Percentiles rank a stretch among this genome's conserved stretches.
Conservation (phyloP, 176 grass and related monocot genomes). For the Musa acuminata region DNA sequence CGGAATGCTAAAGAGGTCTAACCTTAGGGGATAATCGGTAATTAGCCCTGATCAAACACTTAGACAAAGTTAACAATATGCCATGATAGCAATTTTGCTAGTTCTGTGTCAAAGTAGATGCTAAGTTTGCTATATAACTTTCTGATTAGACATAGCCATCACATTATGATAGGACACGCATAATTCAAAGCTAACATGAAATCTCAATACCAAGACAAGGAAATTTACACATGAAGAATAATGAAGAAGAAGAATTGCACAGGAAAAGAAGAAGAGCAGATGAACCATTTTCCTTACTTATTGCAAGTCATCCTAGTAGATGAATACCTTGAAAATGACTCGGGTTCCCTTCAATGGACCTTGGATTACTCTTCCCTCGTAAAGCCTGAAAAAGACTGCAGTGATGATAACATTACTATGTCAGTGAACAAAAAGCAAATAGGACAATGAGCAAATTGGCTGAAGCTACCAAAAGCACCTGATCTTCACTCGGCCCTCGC, state of each 20-base stretch:
- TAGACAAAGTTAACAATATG: no score
- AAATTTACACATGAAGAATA: background rate
- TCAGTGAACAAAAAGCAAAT: conserved; percentile 18
- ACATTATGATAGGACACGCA: background rate
- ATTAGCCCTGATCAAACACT: no score
- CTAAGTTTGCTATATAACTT: no score
- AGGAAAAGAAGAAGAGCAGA: background rate
- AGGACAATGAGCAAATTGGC: background rate
- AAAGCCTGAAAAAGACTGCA: conserved; percentile 66
- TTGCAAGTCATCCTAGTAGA: background rate
- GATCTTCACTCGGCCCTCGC: conserved; percentile 93
- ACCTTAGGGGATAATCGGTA: no score
- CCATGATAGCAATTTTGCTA: no score
- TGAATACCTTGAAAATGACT: conserved; percentile 69
- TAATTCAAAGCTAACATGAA: background rate
- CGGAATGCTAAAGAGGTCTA: no score
- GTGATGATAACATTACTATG: conserved; percentile 36
- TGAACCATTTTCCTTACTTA: background rate
- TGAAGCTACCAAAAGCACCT: conserved; percentile 44
- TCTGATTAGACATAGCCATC: background rate
- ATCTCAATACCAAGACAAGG: background rate
- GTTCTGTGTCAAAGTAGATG: no score
- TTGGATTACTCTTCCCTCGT: conserved; percentile 81
- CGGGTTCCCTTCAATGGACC: conserved; percentile 49
- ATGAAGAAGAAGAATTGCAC: background rate